Base-by-base conservation (phyloP, 345 rosid species). In the Schrenkiella parvula region DNA sequence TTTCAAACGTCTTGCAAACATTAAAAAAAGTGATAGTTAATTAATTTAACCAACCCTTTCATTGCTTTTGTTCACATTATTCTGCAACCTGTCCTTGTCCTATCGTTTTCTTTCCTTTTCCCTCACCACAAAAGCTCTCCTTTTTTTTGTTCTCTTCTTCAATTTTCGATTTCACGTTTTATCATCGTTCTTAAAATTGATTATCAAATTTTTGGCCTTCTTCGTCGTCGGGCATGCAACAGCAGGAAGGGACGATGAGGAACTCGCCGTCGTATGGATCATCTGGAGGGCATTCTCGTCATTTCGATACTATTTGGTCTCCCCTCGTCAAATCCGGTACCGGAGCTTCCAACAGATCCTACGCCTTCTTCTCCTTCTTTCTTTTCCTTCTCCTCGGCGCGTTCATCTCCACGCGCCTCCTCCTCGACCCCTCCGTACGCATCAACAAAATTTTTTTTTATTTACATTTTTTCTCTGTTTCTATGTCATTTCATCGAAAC, bases 381-480 rank as follows among this genome's bases (percentile, higher is more conserved):
- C 22, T 84, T 53, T 57, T 88, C 77, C 81, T 93, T 73, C 64
- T 90, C 66, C 72, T 81, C 90, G 86, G 92, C 84, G 91, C 87
- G 57, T 84, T 84, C 23, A 28, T 84, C 39, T 66, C 87, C 84
- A 81, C 96, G 76, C 93, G 86, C 75, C 72, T 82, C 80, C 73
- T 77, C 39, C 81, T 83, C 46, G 79, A 84, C 60, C 78, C 87
- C 69, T 35, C 81, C 51, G 96, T 89, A 60, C 66, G 82, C 47
- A 17, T n/a, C n/a, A n/a, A n/a, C n/a, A n/a, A n/a, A n/a, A n/a
- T n/a, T n/a, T n/a, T n/a, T n/a, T n/a, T 59, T 47, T 35, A 37
- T 43, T 46, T 29, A 46, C 47, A n/a, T 6, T 28, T 21, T 31
- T 53, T 8, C 12, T 25, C 23, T 32, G 25, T 17, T 50, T 23